Conservation (phyloP, 257 asterid species). For the Capsicum rhomboideum region DNA sequence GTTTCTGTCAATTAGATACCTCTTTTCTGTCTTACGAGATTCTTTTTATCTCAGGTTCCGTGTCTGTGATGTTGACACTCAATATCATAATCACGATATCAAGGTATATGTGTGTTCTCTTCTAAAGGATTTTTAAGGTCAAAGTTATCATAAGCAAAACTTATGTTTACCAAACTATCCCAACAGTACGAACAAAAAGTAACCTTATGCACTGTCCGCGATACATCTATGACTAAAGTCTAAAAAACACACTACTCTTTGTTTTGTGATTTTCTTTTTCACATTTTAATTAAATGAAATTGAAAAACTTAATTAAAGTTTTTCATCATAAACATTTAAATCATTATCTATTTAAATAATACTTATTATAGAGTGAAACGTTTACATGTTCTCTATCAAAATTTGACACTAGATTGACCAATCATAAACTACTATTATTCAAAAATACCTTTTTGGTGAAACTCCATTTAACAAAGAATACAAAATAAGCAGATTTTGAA, state of each 20-base stretch:
- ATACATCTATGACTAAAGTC: background rate
- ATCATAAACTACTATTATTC: background rate
- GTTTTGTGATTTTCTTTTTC: background rate
- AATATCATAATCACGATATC: conserved; percentile 57
- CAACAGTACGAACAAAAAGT: background rate
- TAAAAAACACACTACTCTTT: background rate
- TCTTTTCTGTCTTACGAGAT: conserved; percentile 1
- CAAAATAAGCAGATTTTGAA: background rate
- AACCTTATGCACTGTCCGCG: background rate
- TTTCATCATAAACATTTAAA: background rate
- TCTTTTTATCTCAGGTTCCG: conserved; percentile 57
- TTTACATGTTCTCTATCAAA: background rate
- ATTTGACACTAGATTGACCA: background rate
- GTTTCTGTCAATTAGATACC: conserved; percentile 8
- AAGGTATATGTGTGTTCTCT: conserved; percentile 41
- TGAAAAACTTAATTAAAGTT: background rate
- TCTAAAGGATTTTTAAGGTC: background rate
- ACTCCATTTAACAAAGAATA: background rate
- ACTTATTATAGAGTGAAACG: background rate
- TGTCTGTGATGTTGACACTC: conserved; percentile 80
- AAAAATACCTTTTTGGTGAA: background rate
- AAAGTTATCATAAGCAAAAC: background rate
- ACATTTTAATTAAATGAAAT: background rate
- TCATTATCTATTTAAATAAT: background rate
- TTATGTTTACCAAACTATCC: background rate